A percentile compares a stretch with the other conserved stretches of the same genome.
Evolutionary conservation across 2,329 filamentous ascomycete species (phyloP).

Genomic region (Penicillium sp.): DNA sequence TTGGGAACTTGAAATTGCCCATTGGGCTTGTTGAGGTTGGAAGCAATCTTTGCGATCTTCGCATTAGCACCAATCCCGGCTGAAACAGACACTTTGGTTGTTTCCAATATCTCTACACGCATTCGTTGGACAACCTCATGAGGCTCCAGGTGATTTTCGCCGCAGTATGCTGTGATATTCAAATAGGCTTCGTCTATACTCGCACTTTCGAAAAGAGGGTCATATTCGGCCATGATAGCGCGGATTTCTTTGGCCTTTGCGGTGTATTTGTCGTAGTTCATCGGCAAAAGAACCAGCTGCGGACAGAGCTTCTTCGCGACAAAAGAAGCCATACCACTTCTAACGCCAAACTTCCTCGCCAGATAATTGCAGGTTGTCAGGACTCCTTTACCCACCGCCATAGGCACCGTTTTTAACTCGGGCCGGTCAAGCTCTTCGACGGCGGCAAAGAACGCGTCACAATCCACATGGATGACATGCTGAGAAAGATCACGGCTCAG

Average conservation of each 20-base stretch:
- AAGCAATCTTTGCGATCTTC: slow-evolving; percentile 90
- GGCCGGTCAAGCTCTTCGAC: slow-evolving; percentile 83
- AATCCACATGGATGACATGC: slow-evolving; percentile 86
- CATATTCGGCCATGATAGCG: slow-evolving; percentile 78
- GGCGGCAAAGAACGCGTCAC: slow-evolving; percentile 95
- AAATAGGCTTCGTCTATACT: slow-evolving; percentile 96
- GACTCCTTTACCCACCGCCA: slow-evolving; percentile 79
- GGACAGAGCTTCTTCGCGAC: slow-evolving; percentile 94
- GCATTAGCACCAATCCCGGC: slow-evolving; percentile 93
- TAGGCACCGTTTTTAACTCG: slow-evolving; percentile 80
- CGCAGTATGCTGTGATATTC: slow-evolving; percentile 86
- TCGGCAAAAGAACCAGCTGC: slow-evolving; percentile 72
- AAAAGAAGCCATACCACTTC: slow-evolving; percentile 94
- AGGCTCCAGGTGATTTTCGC: slow-evolving; percentile 63
- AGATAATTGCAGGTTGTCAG: slow-evolving; percentile 79
- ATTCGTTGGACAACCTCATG: slow-evolving; percentile 75
- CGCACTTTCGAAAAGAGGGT: slow-evolving; percentile 85
- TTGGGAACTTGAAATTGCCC: slow-evolving; percentile 78
- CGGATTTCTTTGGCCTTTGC: slow-evolving; percentile 87
- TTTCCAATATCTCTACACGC: slow-evolving; percentile 70
- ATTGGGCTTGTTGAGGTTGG: slow-evolving; percentile 94
- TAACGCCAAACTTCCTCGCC: slow-evolving; percentile 83
- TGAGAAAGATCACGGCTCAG: slow-evolving; percentile 76
- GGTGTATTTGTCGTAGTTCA: slow-evolving; percentile 88
- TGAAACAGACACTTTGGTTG: slow-evolving; percentile 81